Base-by-base conservation (phyloP, 257 asterid genomes). In the Fraxinus cuspidata region DNA sequence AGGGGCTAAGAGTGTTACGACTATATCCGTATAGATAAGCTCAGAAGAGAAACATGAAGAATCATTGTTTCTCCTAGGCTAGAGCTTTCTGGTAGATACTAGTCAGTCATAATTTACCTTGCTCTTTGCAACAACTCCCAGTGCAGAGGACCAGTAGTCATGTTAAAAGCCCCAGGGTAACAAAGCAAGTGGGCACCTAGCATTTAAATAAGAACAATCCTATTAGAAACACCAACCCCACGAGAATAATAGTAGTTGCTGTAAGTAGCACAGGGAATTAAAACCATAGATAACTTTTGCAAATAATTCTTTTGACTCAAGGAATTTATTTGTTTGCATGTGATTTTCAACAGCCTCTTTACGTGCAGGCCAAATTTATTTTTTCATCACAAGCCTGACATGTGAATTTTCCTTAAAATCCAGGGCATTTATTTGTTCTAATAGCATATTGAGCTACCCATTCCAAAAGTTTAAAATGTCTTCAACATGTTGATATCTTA, bases 161-260 rank as follows among this genome's bases (percentile, higher is more conserved):
- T 93, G 89, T 95, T 90, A 89, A 95, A 95, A 49, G 99, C 99
- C 79, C 99, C 99, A 35, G 99, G 99, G 83, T 95, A 93, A 89
- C 98, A 93, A 83, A 95, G 81, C 87, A 95, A 84, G 75, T 95
- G 96, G 78, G 96, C 96, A 79, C 99, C 99, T 93, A 81, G 60
- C 74, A 76, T 74, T 66, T 40, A 79, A 35, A 73, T n/a, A 79
- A 73, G 70, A 84, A 73, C 12, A 29, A 65, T 58, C 81, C 27
- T 64, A 38, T 83, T 58, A 84, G 72, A 72, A 77, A 81, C 66
- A 67, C 35, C 37, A 71, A 76, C 53, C 80, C 42, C 77, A 58
- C 37, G 42, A 27, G 67, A 31, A 78, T 7, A 66, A 64, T 13
- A 74, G 72, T 35, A 25, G 47, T 29, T 49, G 40, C 27, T 78